A percentile compares a stretch with the other conserved stretches of the same genome.
Conservation (phyloP, 768 basidiomycete species). For the Boletus rufocinnamomeus region DNA sequence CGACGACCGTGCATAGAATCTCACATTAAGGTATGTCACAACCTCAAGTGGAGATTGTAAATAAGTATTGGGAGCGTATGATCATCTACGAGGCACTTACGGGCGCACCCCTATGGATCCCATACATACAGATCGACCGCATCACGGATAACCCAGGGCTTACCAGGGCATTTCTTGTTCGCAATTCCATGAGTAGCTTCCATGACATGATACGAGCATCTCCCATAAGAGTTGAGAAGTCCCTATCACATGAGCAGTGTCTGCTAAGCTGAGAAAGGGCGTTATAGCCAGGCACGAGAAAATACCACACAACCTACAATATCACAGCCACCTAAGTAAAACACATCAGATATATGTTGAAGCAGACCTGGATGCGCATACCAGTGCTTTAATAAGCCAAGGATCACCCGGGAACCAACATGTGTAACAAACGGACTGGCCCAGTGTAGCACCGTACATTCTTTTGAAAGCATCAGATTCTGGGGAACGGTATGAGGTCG, state of each 20-base stretch:
- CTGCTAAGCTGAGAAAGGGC: constrained; percentile 1
- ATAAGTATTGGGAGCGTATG: not conserved
- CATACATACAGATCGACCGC: not conserved
- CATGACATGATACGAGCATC: constrained; percentile 4
- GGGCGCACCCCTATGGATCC: constrained; percentile 3
- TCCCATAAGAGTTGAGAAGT: constrained; percentile 1
- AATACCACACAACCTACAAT: constrained; percentile 2
- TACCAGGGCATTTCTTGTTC: not conserved
- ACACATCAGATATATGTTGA: not conserved
- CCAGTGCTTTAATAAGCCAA: constrained; percentile 1
- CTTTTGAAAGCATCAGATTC: not conserved
- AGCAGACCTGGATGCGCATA: not conserved
- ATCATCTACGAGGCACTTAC: constrained; percentile 1
- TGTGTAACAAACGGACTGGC: constrained; percentile 10
- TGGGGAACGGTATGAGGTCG: not conserved
- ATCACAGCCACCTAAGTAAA: constrained; percentile 1
- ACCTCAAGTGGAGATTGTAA: not conserved
- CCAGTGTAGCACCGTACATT: constrained; percentile 18
- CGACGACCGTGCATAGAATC: not conserved
- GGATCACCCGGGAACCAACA: constrained; percentile 16
- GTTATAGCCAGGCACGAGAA: not conserved
- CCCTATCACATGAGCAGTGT: constrained; percentile 8
- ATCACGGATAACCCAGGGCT: not conserved
- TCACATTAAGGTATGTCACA: constrained; percentile 3
- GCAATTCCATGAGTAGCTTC: not conserved